Evolutionary conservation across 2,329 filamentous ascomycete genomes (phyloP).

Genomic region (Aureobasidium namibiae): DNA sequence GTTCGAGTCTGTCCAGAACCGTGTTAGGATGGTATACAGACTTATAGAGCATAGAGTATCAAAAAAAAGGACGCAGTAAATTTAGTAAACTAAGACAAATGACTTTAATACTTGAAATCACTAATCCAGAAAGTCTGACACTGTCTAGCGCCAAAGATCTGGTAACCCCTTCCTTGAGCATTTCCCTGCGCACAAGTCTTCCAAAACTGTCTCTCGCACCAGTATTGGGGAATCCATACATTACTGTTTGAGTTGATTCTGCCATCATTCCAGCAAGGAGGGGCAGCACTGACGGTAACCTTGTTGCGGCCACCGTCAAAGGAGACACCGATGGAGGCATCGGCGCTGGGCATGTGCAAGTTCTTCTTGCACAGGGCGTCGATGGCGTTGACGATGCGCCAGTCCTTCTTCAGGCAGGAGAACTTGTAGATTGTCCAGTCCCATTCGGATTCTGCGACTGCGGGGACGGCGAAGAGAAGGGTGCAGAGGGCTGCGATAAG

Average conservation of each 20-base stretch:
- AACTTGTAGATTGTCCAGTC: background rate
- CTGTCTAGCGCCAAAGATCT: conserved; percentile 6
- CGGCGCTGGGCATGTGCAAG: conserved; percentile 12
- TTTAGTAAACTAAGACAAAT: background rate
- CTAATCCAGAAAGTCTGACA: conserved; percentile 15
- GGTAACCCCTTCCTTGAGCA: conserved; percentile 4
- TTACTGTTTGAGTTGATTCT: conserved; percentile 11
- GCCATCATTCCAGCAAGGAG: background rate
- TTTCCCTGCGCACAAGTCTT: conserved; percentile 15
- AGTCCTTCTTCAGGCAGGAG: background rate
- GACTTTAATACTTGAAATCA: background rate
- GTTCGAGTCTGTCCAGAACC: too few relatives aligned
- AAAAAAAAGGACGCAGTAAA: background rate
- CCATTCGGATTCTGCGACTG: background rate
- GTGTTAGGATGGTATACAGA: too few relatives aligned
- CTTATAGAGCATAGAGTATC: too few relatives aligned
- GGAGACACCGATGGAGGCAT: background rate
- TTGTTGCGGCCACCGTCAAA: background rate
- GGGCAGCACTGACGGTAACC: background rate
- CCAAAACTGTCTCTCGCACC: conserved; percentile 17
- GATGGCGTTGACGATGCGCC: conserved; percentile 12
- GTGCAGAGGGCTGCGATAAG: background rate
- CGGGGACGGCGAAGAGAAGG: background rate
- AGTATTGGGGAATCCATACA: conserved; percentile 18
- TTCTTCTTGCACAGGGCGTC: conserved; percentile 13